Percentiles rank a stretch among this genome's conserved stretches.
Conservation (phyloP, 148 eudicot species). For the Beta vulgaris region DNA sequence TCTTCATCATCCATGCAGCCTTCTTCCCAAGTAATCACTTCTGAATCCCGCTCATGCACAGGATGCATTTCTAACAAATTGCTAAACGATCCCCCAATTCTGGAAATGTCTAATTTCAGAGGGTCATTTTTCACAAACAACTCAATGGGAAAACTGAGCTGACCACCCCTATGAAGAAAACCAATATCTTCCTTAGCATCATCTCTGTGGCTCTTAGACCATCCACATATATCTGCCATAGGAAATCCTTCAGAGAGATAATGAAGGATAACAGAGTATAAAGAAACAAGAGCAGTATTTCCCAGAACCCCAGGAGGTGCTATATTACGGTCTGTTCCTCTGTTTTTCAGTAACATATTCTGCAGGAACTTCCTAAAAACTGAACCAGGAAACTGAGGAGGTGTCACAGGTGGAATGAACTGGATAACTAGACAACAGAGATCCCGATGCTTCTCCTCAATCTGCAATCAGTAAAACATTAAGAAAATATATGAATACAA, state of each 20-base stretch:
- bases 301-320: constrained; percentile 69
- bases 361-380: constrained; percentile 84
- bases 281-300: constrained; percentile 79
- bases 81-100: constrained; percentile 84
- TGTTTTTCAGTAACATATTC: constrained; percentile 60
- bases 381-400: constrained; percentile 89
- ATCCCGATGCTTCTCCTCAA: constrained; percentile 94
- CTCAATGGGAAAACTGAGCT: constrained; percentile 67
- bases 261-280: constrained; percentile 79
- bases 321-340: constrained; percentile 74
- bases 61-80: constrained; percentile 55
- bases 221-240: constrained; percentile 49
- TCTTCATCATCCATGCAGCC: constrained; percentile 86
- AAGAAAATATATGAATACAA: not conserved
- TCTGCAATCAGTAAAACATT: constrained; percentile 42
- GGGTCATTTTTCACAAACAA: constrained; percentile 74
- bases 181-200: constrained; percentile 49
- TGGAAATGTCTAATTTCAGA: constrained; percentile 65
- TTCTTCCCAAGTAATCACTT: constrained; percentile 90
- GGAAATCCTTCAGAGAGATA: constrained; percentile 86
- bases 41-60: constrained; percentile 46
- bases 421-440: constrained; percentile 82
- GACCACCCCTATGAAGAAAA: constrained; percentile 89
- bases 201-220: constrained; percentile 53
- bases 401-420: constrained; percentile 72